Base-by-base conservation (phyloP, 1,284 basidiomycete genomes). In the Trametes versicolor region DNA sequence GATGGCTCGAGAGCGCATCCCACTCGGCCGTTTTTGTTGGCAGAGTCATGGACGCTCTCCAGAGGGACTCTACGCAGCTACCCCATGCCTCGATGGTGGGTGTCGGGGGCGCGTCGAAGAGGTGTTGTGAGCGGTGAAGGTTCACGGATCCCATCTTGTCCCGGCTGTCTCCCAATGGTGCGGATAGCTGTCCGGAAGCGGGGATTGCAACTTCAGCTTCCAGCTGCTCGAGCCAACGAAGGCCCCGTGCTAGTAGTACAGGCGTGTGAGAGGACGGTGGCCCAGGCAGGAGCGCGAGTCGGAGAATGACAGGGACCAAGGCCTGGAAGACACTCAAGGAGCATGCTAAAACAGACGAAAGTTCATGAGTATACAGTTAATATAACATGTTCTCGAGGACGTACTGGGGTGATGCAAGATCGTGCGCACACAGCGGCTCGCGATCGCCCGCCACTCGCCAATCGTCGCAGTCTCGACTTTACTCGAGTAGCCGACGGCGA, bases 371-470 rank as follows among this genome's bases (percentile, higher is more conserved):
- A 52, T 32, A 17, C 17, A 32, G 2, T 7, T 27, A 15, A 15
- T 4, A 10, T 25, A 49, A 27, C 3, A 12, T 32, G 32, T 15
- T 17, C 15, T 60, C 19, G 43, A 25, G 36, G 39, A 72, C 73
- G 45, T 55, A 71, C 72, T 73, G 21, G 70, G 67, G 59, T 74
- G 69, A 23, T 76, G 72, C 27, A 89, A 52, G 19, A 90, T 72
- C 19, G 76, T 72, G 1, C 67, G 70, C 29, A 91, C 54, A 69
- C 87, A 90, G 66, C 89, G 80, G 60, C 80, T 82, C 12, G 91
- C 73, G 8, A 78, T 76, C 6, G 73, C 70, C 48, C 84, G 81
- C 90, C 90, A 92, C 73, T 86, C 85, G 1, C 85, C 84, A 27
- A 77, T 76, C 0, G 84, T 88, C 0, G 83, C 78, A 0, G 75